A percentile compares a stretch with the other conserved stretches of the same genome.
These are phyloP conservation scores for Lactarius indigo DNA, from an alignment of 768 basidiomycete species.

Conservation along the genomic window DNA sequence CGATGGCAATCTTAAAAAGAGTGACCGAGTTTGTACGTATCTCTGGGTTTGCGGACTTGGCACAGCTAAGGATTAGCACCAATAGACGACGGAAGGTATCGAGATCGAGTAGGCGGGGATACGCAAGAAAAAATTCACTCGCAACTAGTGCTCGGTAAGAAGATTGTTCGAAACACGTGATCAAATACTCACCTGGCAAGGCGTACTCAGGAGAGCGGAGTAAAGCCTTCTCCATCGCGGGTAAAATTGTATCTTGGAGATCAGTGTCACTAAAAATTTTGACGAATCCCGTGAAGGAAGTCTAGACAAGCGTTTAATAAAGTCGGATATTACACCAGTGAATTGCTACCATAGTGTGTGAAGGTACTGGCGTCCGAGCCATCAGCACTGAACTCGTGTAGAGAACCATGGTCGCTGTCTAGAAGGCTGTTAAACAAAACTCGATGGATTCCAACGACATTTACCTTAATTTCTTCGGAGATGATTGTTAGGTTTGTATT, in stretches of 20 bases:
- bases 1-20: conserved; percentile 51
- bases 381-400: conserved; percentile 63
- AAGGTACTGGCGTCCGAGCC: conserved; percentile 58
- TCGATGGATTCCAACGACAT: neutral
- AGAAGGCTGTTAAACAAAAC: neutral
- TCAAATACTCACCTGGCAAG: conserved; percentile 48
- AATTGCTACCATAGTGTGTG: conserved; percentile 53
- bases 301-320: conserved; percentile 28
- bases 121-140: conserved; percentile 54
- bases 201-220: conserved; percentile 79
- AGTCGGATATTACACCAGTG: neutral
- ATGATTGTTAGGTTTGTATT: conserved; percentile 42
- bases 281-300: conserved; percentile 65
- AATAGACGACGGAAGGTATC: conserved; percentile 53
- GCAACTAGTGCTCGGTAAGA: conserved; percentile 40
- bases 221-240: conserved; percentile 75
- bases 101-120: conserved; percentile 46
- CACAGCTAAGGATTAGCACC: conserved; percentile 55
- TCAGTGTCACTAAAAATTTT: conserved; percentile 48
- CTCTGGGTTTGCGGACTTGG: conserved; percentile 68
- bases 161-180: conserved; percentile 6
- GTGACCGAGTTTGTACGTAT: conserved; percentile 54
- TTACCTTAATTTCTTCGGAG: conserved; percentile 46
- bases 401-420: conserved; percentile 57
- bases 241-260: conserved; percentile 53